These are phyloP conservation scores for Thraustochytrium striatum DNA, from an alignment of 352 stramenopile species.

Conservation along the genomic window DNA sequence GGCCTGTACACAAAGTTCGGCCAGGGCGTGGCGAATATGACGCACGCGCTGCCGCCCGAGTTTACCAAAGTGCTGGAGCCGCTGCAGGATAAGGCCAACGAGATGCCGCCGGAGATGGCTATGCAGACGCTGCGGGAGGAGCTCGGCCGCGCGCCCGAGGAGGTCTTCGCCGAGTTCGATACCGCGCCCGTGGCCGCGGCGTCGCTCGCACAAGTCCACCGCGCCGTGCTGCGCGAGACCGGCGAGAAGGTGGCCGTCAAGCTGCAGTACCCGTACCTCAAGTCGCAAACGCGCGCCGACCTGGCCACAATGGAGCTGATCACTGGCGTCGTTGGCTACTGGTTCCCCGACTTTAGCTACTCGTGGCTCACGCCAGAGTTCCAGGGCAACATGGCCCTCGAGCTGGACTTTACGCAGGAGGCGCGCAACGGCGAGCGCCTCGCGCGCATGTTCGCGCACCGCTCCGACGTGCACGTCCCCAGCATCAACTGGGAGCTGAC, in stretches of 20 bases:
- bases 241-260: constrained; percentile 78
- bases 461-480: constrained; percentile 60
- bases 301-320: constrained; percentile 58
- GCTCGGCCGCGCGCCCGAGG: constrained; percentile 51
- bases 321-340: constrained; percentile 63
- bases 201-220: constrained; percentile 77
- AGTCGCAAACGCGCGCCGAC: constrained; percentile 68
- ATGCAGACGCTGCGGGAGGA: constrained; percentile 48
- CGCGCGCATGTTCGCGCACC: constrained; percentile 60
- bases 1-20: constrained; percentile 86
- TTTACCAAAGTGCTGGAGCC: constrained; percentile 70
- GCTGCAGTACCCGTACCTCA: constrained; percentile 84
- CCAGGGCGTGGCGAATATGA: constrained; percentile 80
- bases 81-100: constrained; percentile 71
- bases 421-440: constrained; percentile 65
- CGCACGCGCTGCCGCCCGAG: constrained; percentile 77
- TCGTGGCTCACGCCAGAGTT: constrained; percentile 79
- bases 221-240: constrained; percentile 63
- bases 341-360: constrained; percentile 70
- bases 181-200: constrained; percentile 71
- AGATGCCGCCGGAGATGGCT: constrained; percentile 50
- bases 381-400: constrained; percentile 62
- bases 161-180: constrained; percentile 74
- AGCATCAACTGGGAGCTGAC: constrained; percentile 61
- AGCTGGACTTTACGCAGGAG: constrained; percentile 77